Base-by-base conservation (phyloP, 2,329 filamentous ascomycete genomes). In the Xylaria sp. region DNA sequence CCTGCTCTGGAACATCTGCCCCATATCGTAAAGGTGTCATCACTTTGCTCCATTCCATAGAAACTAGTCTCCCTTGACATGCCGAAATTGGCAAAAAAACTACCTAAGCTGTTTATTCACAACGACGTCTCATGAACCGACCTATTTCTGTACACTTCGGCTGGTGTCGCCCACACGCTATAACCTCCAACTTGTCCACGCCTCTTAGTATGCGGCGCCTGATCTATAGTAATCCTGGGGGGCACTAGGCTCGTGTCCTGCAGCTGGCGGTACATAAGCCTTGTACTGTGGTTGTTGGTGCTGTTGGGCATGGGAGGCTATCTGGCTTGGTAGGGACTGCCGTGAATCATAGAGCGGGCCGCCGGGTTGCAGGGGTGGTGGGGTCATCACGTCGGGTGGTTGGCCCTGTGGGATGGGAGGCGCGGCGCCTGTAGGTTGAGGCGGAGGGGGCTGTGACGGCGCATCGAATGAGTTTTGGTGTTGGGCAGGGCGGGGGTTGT, bases 161-260 rank as follows among this genome's bases (percentile, higher is more conserved):
- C 38, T n/a, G 35, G 19, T 48, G 43, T 21, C 17, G 19, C 40
- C 13, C 8, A 1, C 13, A 5, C 52, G 19, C 15, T 47, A 25
- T 41, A 37, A n/a, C 19, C 15, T 25, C 25, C 9, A 15, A n/a
- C n/a, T n/a, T n/a, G n/a, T n/a, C n/a, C n/a, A n/a, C n/a, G n/a
- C n/a, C n/a, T 23, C 27, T 54, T 65, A 73, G 51, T 72, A 71
- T 31, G 69, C 68, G 27, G 76, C 70, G 58, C 70, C 74, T 66
- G 82, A 80, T 49, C 84, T 77, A 69, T 87, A 87, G 68, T 85
- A 87, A 70, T 86, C 85, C 51, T 78, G 79, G 3, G 83, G 83
- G 4, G 80, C 83, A 60, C 80, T 83, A 1, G 80, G 80, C 9
- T 76, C 80, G 33, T 77, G 47, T 17, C 71, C 53, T 60, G 83